These are phyloP conservation scores for Astrothelium subdiscretum DNA, from an alignment of 495 filamentous ascomycete genomes.

Conservation along the genomic window DNA sequence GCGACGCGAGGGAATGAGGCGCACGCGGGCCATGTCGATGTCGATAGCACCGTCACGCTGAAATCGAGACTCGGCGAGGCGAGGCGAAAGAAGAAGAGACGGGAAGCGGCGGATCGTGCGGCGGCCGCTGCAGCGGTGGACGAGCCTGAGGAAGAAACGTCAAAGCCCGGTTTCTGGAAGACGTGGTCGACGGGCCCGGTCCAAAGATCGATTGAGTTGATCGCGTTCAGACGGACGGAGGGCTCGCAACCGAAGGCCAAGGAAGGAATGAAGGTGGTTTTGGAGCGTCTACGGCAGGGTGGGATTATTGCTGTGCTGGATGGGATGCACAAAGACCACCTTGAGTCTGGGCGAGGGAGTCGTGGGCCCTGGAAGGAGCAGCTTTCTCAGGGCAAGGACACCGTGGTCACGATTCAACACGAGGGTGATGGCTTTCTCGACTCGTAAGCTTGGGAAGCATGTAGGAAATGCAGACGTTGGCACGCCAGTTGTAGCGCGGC, in stretches of 20 bases:
- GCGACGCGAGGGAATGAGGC: background rate
- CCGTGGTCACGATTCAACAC: background rate
- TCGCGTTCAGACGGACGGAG: conserved; percentile 71
- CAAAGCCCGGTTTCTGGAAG: conserved; percentile 51
- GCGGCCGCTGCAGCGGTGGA: conserved; percentile 31
- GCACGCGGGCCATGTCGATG: conserved; percentile 55
- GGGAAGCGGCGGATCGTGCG: conserved; percentile 23
- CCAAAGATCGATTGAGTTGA: conserved; percentile 79
- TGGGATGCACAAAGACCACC: conserved; percentile 58
- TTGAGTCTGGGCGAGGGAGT: background rate
- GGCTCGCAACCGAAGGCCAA: conserved; percentile 78
- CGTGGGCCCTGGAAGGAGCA: background rate
- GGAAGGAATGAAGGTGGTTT: conserved; percentile 89
- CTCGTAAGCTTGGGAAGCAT: background rate
- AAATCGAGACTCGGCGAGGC: conserved; percentile 63
- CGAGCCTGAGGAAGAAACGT: conserved; percentile 36
- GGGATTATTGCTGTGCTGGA: conserved; percentile 80
- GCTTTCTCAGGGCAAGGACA: background rate
- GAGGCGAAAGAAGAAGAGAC: conserved; percentile 42
- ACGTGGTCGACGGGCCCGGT: conserved; percentile 70
- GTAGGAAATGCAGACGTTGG: too few relatives aligned
- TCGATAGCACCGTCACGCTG: conserved; percentile 76
- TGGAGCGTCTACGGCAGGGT: conserved; percentile 71
- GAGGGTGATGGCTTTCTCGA: background rate
- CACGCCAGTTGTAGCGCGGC: too few relatives aligned